These are phyloP conservation scores for Colletotrichum limetticola DNA, from an alignment of 2,329 filamentous ascomycete genomes.

Conservation along the genomic window DNA sequence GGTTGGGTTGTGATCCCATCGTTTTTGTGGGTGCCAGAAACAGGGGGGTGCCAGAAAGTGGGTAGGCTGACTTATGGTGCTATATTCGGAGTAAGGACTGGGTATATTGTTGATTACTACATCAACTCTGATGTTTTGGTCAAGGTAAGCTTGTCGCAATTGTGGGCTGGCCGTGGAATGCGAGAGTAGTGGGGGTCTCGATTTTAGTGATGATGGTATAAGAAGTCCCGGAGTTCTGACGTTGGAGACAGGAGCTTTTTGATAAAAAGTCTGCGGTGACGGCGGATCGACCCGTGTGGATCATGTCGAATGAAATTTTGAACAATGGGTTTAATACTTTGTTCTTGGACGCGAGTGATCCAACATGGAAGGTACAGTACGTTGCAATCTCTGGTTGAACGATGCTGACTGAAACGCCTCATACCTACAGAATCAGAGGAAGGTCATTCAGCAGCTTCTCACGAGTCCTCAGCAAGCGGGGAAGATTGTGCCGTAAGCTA, in stretches of 20 bases:
- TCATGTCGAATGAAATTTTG: constrained; percentile 14
- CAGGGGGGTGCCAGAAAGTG: too few relatives aligned
- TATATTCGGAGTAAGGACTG: constrained; percentile 5
- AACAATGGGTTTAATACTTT: constrained; percentile 3
- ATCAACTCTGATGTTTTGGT: constrained; percentile 11
- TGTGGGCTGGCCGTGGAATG: too few relatives aligned
- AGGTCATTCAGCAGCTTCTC: constrained; percentile 9
- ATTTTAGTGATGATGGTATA: too few relatives aligned
- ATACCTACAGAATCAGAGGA: constrained; percentile 1
- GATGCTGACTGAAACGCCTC: neutral
- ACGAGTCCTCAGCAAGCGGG: constrained; percentile 5
- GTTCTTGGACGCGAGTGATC: constrained; percentile 11
- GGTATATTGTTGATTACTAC: constrained; percentile 18
- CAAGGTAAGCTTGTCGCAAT: neutral
- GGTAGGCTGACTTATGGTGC: too few relatives aligned
- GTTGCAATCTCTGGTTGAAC: too few relatives aligned
- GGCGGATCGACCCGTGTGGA: constrained; percentile 13
- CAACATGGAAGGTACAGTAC: neutral
- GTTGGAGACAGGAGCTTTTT: neutral
- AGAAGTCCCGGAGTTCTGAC: too few relatives aligned
- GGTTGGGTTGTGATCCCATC: too few relatives aligned
- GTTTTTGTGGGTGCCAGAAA: too few relatives aligned
- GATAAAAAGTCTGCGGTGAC: constrained; percentile 20
- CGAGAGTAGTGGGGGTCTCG: too few relatives aligned
- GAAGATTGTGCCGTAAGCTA: constrained; percentile 9